Base-by-base conservation (phyloP, 257 asterid species). In the Gentiana macrophylla region DNA sequence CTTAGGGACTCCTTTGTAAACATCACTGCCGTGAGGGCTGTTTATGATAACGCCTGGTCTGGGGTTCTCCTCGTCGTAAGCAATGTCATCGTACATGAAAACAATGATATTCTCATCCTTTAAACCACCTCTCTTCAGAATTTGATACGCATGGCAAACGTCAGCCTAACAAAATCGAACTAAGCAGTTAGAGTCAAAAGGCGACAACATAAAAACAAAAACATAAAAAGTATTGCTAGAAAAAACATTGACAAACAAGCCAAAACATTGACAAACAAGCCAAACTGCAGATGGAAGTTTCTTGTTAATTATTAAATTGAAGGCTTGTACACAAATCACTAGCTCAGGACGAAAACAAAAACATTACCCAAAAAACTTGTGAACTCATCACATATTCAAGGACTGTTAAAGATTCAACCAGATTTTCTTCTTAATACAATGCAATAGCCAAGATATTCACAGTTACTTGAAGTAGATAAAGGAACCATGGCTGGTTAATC, bases 61-160 rank as follows among this genome's bases (percentile, higher is more conserved):
- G 10, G 98, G 98, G 62, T 91, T 91, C 68, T 87, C 95, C 15
- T 8, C 56, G 48, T 79, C 62, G 71, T 79, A 57, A 50, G 98
- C 98, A 70, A 91, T 84, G 73, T 91, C 98, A 67, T 91, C 98
- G 34, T 86, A 84, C 95, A 86, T 89, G 61, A 89, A 80, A 36
- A 89, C 96, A 37, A 89, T 61, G 57, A 89, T 91, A 43, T 91
- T 91, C 66, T 91, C 98, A 65, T 91, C 96, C 68, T 83, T 91
- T 56, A 91, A 82, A 61, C 98, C 98, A 36, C 96, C 96, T 64
- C 49, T 76, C 79, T 76, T 87, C 33, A 91, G 70, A 60, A 84
- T 67, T 79, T 91, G 96, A 74, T 87, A 91, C 8, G 98, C 96
- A 64, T 91, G 98, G 63, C 98, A 91, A n/a, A 87, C 81, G 69